Evolutionary conservation across 2,329 filamentous ascomycete species (phyloP).

Genomic region (Fusarium udum): DNA sequence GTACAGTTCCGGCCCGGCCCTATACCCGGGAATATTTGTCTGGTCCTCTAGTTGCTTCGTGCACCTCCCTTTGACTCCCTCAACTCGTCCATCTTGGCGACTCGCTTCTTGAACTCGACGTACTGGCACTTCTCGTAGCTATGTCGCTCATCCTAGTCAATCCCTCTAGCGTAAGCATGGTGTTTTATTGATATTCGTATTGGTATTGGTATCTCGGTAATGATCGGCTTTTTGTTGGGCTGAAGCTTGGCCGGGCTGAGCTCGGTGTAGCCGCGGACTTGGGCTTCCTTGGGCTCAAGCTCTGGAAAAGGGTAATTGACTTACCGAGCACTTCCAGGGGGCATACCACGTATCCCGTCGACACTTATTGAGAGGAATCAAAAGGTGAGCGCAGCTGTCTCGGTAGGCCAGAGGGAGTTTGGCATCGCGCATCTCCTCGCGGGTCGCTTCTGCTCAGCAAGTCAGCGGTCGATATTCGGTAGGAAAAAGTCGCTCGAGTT

Average conservation of each 20-base stretch:
- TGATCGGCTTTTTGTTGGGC: conserved; percentile 11
- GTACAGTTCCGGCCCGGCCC: conserved; percentile 43
- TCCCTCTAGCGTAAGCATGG: conserved; percentile 35
- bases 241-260: background rate
- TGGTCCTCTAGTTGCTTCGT: conserved; percentile 77
- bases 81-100: conserved; percentile 98
- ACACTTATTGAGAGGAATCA: conserved; percentile 96
- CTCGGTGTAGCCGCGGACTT: conserved; percentile 8
- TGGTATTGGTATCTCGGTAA: conserved; percentile 21
- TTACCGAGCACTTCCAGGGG: conserved; percentile 97
- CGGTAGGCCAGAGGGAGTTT: conserved; percentile 89
- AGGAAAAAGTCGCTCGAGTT: conserved; percentile 9
- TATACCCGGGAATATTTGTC: conserved; percentile 15
- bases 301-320: conserved; percentile 46
- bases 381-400: conserved; percentile 92
- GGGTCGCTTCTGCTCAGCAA: conserved; percentile 71
- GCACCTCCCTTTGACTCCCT: conserved; percentile 83
- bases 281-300: background rate
- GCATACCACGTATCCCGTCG: conserved; percentile 91
- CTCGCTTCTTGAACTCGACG: conserved; percentile 97
- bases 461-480: conserved; percentile 36
- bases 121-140: conserved; percentile 99
- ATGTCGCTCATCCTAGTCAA: conserved; percentile 86
- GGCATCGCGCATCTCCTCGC: conserved; percentile 94
- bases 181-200: conserved; percentile 3